These are phyloP conservation scores for Diaporthe longicolla DNA, from an alignment of 2,329 filamentous ascomycete genomes.

Conservation along the genomic window DNA sequence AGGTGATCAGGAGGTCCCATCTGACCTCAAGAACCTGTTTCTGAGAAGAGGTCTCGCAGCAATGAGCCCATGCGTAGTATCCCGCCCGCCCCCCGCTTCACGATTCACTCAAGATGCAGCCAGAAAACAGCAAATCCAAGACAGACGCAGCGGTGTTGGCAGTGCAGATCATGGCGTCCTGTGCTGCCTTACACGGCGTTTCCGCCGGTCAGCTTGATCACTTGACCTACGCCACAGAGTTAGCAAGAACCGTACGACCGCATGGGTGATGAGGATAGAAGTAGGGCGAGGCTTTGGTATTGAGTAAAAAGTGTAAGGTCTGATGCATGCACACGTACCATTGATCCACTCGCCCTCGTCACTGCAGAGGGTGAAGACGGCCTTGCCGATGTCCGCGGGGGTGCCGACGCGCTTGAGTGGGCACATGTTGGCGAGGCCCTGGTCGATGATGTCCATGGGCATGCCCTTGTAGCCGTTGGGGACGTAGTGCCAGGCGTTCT, in stretches of 20 bases:
- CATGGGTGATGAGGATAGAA: too few relatives aligned
- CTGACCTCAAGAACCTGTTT: neutral
- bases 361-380: constrained; percentile 68
- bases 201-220: constrained; percentile 57
- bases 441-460: constrained; percentile 67
- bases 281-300: neutral
- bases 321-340: constrained; percentile 58
- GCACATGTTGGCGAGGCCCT: constrained; percentile 68
- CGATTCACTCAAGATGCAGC: neutral
- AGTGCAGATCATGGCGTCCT: constrained; percentile 38
- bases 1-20: constrained; percentile 1
- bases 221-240: constrained; percentile 50
- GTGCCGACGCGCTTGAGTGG: constrained; percentile 72
- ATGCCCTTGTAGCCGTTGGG: constrained; percentile 68
- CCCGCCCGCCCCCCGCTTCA: neutral
- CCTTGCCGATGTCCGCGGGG: constrained; percentile 71
- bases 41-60: neutral
- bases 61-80: neutral
- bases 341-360: constrained; percentile 76
- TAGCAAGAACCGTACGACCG: constrained; percentile 29
- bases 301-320: neutral
- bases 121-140: constrained; percentile 23
- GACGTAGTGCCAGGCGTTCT: constrained; percentile 77
- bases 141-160: constrained; percentile 33
- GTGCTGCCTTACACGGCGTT: constrained; percentile 47